Evolutionary conservation across 176 grass and related monocot species (phyloP), one percentile per base, ranked within the genome.

Genomic region (Aegilops tauschii): DNA sequence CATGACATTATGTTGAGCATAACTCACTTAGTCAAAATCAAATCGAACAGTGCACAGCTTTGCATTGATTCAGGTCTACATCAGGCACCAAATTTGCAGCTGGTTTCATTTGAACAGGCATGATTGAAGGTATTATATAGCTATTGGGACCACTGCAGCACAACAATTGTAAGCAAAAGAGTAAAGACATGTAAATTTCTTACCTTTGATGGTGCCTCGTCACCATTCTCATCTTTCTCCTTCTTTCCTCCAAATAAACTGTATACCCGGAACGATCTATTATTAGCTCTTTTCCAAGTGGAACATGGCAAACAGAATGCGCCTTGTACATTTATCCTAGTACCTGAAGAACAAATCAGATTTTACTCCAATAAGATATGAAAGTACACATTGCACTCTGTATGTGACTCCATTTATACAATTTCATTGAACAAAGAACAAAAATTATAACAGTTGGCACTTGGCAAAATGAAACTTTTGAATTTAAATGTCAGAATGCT

Each of bases 221-320:
- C 90, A 73, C 89, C 85, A 28, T 87, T 92, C 65, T 96, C 97
- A 66, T 88, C 88, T 87, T 96, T 99, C 40, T 96, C 93, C 30
- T 99, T 99, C 61, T 99, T 94, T 77, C 97, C 92, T 76, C 97
- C 97, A 90, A 99, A 99, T 85, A 99, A 89, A 88, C 94, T 89
- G 83, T 92, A 96, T n/a, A 94, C 87, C 5, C 87, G 90, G 44
- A 99, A 85, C 31, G 94, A 62, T 86, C 82, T 94, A 77, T 82
- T 89, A 78, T 42, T 86, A 72, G 80, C 32, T 80, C 82, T 82
- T 91, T 81, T 93, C 69, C 74, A 84, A 75, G 61, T 80, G 54
- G 90, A 78, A 78, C 74, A 87, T 27, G 86, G 70, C 59, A 91
- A 92, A 91, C 83, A 92, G 29, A 77, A 74, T 82, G 80, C 72